Percentiles rank a stretch among this genome's conserved stretches.
These are phyloP conservation scores for Polygonum aviculare DNA, from an alignment of 148 eudicot genomes.

Conservation along the genomic window DNA sequence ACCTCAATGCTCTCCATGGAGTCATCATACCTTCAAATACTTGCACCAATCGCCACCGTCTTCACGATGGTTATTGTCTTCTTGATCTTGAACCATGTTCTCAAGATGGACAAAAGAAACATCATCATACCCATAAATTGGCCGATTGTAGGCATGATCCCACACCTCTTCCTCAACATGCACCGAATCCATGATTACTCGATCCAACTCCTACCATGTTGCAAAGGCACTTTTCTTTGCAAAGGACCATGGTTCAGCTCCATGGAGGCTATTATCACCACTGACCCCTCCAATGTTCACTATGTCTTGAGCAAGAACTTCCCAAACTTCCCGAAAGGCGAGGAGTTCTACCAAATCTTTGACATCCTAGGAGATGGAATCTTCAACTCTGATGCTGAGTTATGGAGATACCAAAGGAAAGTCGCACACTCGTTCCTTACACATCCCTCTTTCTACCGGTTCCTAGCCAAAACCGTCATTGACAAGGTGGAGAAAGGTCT, in stretches of 20 bases:
- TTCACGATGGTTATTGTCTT: neutral
- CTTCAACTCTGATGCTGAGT: no score
- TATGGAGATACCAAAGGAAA: no score
- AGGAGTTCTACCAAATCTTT: no score
- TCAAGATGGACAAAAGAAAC: neutral
- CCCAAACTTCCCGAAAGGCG: no score
- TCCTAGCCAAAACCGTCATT: conserved; percentile 12
- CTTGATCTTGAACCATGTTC: neutral
- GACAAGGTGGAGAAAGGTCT: conserved; percentile 25
- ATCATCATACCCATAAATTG: neutral
- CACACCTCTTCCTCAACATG: neutral
- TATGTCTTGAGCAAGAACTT: conserved; percentile 25
- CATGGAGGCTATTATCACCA: conserved; percentile 27
- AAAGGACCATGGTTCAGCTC: conserved; percentile 36
- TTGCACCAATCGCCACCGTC: neutral
- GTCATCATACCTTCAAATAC: neutral
- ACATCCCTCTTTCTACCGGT: conserved; percentile 10
- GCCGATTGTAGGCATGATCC: neutral
- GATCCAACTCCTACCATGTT: neutral
- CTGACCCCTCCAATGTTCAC: conserved; percentile 28
- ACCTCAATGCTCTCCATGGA: no score
- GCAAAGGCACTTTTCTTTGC: conserved; percentile 19
- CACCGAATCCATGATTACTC: neutral
- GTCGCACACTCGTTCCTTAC: no score
- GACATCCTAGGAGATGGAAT: no score